A percentile compares a stretch with the other conserved stretches of the same genome.
Conservation (phyloP, 768 basidiomycete genomes). For the Termitomyces sp. region DNA sequence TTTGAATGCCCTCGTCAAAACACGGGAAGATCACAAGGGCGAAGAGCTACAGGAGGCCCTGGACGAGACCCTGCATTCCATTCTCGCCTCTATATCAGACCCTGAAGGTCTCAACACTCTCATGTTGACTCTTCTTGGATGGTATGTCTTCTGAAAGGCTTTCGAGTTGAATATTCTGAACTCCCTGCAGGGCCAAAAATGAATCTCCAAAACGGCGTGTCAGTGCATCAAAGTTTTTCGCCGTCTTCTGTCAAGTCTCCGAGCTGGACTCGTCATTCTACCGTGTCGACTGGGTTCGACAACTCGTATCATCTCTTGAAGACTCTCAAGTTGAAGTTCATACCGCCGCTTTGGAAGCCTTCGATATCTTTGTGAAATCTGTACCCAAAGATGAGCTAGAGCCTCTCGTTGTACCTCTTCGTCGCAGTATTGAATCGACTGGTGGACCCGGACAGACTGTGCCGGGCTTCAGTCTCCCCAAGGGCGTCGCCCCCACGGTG, state of each 20-base stretch:
- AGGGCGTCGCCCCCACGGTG: constrained; percentile 78
- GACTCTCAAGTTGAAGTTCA: constrained; percentile 73
- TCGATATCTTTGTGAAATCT: constrained; percentile 86
- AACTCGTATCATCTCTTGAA: constrained; percentile 78
- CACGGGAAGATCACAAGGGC: constrained; percentile 62
- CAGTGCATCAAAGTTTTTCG: constrained; percentile 75
- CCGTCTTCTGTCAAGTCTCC: constrained; percentile 78
- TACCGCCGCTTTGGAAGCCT: constrained; percentile 74
- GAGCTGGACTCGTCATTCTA: constrained; percentile 81
- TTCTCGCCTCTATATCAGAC: constrained; percentile 78
- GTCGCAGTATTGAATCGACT: constrained; percentile 81
- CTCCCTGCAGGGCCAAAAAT: constrained; percentile 67
- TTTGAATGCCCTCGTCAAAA: constrained; percentile 73
- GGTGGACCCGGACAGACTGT: constrained; percentile 74
- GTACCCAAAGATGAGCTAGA: constrained; percentile 92
- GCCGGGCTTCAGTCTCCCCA: constrained; percentile 81
- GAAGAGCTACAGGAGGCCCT: constrained; percentile 70
- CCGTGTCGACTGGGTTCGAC: constrained; percentile 91
- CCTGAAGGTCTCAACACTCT: constrained; percentile 85
- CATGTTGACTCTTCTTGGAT: constrained; percentile 85
- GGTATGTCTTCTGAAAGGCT: constrained; percentile 44
- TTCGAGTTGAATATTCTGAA: background rate
- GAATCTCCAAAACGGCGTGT: constrained; percentile 66
- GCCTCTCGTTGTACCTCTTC: constrained; percentile 82
- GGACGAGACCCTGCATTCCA: constrained; percentile 66